Conservation (phyloP, 23 red algal genomes). For the Gracilaria vermiculophylla region DNA sequence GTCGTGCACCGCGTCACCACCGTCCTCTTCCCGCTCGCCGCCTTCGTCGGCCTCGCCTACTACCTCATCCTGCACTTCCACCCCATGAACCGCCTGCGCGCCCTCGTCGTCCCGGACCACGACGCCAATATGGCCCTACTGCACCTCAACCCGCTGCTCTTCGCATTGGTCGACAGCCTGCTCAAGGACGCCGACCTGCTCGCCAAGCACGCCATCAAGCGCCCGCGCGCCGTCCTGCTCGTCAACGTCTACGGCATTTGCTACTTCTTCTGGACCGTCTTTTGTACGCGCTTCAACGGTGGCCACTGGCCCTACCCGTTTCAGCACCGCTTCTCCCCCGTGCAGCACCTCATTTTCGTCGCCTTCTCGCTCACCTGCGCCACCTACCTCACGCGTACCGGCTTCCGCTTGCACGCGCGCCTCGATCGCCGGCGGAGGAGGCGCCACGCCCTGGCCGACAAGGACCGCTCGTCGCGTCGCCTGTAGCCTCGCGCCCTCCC, state of each 20-base stretch:
- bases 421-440: slow-evolving; percentile 58
- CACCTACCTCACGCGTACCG: slow-evolving; percentile 13
- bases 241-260: slow-evolving; percentile 34
- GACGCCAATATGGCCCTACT: slow-evolving; percentile 74
- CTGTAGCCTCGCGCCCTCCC: too few relatives aligned
- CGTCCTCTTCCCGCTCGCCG: slow-evolving; percentile 36
- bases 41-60: slow-evolving; percentile 63
- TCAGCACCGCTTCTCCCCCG: slow-evolving; percentile 37
- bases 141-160: slow-evolving; percentile 71
- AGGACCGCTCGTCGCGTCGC: not conserved
- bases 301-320: slow-evolving; percentile 72
- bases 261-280: slow-evolving; percentile 65
- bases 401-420: slow-evolving; percentile 41
- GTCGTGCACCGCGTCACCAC: slow-evolving; percentile 53
- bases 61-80: slow-evolving; percentile 74
- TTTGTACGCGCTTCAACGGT: slow-evolving; percentile 52
- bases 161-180: slow-evolving; percentile 54
- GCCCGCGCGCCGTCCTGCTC: slow-evolving; percentile 5
- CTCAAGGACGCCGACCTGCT: slow-evolving; percentile 70
- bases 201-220: slow-evolving; percentile 34
- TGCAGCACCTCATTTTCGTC: slow-evolving; percentile 57
- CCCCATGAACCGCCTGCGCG: slow-evolving; percentile 61
- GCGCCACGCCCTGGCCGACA: not conserved
- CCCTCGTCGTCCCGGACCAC: slow-evolving; percentile 43
- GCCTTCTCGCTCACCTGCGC: not conserved